Conservation (phyloP, 306 rosid species). For the Cicer bijugum region DNA sequence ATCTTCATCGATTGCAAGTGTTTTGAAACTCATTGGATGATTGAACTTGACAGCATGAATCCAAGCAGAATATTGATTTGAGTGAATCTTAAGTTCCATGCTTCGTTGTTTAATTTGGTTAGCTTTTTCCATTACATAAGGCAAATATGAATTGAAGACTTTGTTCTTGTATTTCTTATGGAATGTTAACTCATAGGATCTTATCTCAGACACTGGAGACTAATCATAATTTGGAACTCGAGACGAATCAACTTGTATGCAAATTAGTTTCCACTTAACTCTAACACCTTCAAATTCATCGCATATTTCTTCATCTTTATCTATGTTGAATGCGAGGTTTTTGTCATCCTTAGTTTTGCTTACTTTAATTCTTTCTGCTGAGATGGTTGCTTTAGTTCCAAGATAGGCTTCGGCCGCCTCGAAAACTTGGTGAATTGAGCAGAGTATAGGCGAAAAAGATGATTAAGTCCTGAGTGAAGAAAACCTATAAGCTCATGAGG, state of each 20-base stretch:
- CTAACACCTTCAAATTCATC: conserved; percentile 49
- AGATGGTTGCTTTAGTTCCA: conserved; percentile 46
- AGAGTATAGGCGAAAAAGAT: conserved; percentile 22
- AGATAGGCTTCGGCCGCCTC: conserved; percentile 56
- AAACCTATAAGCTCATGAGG: conserved; percentile 19
- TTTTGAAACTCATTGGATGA: conserved; percentile 56
- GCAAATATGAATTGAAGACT: conserved; percentile 50
- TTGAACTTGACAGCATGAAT: conserved; percentile 21
- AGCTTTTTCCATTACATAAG: conserved; percentile 48
- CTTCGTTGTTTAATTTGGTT: conserved; percentile 46
- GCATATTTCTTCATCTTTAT: conserved; percentile 46
- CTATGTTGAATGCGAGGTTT: conserved; percentile 40
- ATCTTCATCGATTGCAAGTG: conserved; percentile 52
- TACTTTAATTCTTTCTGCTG: conserved; percentile 42
- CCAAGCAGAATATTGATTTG: not conserved
- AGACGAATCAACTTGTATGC: conserved; percentile 21
- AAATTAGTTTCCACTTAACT: conserved; percentile 50
- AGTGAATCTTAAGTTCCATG: conserved; percentile 48
- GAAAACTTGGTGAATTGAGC: conserved; percentile 52
- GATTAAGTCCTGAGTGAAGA: not conserved
- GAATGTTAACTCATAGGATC: conserved; percentile 46
- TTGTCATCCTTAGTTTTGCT: conserved; percentile 43
- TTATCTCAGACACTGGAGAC: conserved; percentile 17
- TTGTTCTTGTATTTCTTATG: conserved; percentile 50
- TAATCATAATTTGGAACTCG: not conserved